Conservation (phyloP, 495 filamentous ascomycete genomes). For the Daldinia childiae region DNA sequence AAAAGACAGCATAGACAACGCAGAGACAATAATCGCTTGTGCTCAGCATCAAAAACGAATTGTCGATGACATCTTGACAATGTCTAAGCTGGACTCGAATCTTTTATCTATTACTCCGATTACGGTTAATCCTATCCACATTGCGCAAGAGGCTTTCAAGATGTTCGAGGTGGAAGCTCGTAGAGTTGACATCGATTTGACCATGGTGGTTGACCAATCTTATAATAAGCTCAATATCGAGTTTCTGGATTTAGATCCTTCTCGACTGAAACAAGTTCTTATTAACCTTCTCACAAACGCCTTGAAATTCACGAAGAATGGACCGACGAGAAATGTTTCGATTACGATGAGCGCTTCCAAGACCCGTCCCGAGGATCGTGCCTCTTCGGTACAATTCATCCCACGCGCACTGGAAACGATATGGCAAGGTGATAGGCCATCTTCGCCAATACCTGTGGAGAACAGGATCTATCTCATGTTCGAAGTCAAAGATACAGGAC, state of each 20-base stretch:
- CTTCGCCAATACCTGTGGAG: constrained; percentile 73
- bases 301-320: constrained; percentile 77
- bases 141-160: constrained; percentile 73
- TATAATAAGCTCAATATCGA: constrained; percentile 70
- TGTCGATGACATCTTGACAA: constrained; percentile 83
- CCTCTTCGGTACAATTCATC: constrained; percentile 60
- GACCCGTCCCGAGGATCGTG: constrained; percentile 57
- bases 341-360: constrained; percentile 75
- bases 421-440: constrained; percentile 59
- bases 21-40: constrained; percentile 84
- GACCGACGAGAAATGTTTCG: constrained; percentile 67
- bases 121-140: constrained; percentile 72
- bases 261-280: constrained; percentile 78
- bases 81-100: constrained; percentile 87
- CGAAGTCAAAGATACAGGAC: constrained; percentile 80
- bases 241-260: constrained; percentile 82
- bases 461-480: constrained; percentile 73
- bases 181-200: constrained; percentile 72
- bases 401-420: constrained; percentile 61
- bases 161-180: constrained; percentile 84
- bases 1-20: constrained; percentile 74
- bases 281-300: constrained; percentile 83
- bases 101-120: constrained; percentile 79
- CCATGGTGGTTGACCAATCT: constrained; percentile 71
- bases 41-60: constrained; percentile 81